These are phyloP conservation scores for sweet orange (Citrus sinensis) DNA, from an alignment of 345 rosid genomes.

Conservation along the genomic window DNA sequence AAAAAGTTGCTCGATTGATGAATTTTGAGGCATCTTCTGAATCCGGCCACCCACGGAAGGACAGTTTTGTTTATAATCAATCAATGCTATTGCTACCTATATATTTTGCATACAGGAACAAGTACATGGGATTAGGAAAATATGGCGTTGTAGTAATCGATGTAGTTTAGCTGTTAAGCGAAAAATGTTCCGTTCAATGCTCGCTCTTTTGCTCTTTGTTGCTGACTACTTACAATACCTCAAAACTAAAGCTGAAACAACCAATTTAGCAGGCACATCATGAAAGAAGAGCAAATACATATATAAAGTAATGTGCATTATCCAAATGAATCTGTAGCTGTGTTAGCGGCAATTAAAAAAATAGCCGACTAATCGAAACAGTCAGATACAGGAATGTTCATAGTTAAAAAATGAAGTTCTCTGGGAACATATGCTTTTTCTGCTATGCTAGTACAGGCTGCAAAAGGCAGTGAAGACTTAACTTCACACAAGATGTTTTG, in stretches of 20 bases:
- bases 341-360: constrained; percentile 21
- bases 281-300: background rate
- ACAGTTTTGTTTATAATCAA: constrained; percentile 12
- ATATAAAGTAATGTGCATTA: background rate
- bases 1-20: background rate
- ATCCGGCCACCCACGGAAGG: background rate
- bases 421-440: background rate
- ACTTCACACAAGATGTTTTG: background rate
- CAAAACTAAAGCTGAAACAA: background rate
- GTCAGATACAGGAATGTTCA: background rate
- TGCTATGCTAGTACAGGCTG: background rate
- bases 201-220: background rate
- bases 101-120: background rate
- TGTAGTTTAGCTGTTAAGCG: background rate
- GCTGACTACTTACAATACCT: background rate
- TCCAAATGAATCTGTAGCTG: background rate
- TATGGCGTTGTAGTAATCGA: background rate
- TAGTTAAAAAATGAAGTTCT: background rate
- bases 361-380: constrained; percentile 18
- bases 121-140: background rate
- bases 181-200: background rate
- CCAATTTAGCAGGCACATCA: background rate
- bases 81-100: background rate
- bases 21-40: background rate
- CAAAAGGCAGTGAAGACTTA: background rate